Base-by-base conservation (phyloP, 1,284 basidiomycete genomes). In the Melampsora americana region DNA sequence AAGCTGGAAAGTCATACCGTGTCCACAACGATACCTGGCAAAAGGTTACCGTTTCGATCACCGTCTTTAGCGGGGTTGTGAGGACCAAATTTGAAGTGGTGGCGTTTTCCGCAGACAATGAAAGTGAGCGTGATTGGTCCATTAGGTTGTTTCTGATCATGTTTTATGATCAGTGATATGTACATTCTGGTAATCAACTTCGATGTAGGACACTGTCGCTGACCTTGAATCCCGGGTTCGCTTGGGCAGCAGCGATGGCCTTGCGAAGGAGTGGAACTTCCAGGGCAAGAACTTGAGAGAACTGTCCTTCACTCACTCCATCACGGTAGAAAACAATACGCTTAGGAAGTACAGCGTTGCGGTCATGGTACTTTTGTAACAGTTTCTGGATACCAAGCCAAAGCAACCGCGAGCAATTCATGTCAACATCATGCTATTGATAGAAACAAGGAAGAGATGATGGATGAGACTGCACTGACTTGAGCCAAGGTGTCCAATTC, bases 31-130 rank as follows among this genome's bases (percentile, higher is more conserved):
- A 83, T 84, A 77, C 83, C 83, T 0, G 90, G 90, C 86, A 91
- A 90, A 83, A 92, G 90, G 16, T 90, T 87, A 64, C 90, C 87
- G 68, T 90, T 90, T 78, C 91, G 90, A 16, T 89, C 86, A 81
- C 79, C 44, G 12, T 64, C 42, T 18, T 11, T 23, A 23, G 23
- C 12, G 23, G 28, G 30, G n/a, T 44, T 11, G 39, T 44, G 30
- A 23, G 56, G 61, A 6, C 35, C 39, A 84, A 92, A 92, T 16
- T 91, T 88, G 12, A 91, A 91, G 81, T 92, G 90, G 79, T 92
- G 92, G 1, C 91, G 87, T 83, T 91, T 92, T 26, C 89, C 89
- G 30, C 91, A 90, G 20, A 92, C 85, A 68, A 92, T 86, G 35
- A 91, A 83, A 0, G 90, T 92, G 62, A 92, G 89, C 77, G 87